These are phyloP conservation scores for Linum tenue DNA, from an alignment of 345 rosid species.

Conservation along the genomic window DNA sequence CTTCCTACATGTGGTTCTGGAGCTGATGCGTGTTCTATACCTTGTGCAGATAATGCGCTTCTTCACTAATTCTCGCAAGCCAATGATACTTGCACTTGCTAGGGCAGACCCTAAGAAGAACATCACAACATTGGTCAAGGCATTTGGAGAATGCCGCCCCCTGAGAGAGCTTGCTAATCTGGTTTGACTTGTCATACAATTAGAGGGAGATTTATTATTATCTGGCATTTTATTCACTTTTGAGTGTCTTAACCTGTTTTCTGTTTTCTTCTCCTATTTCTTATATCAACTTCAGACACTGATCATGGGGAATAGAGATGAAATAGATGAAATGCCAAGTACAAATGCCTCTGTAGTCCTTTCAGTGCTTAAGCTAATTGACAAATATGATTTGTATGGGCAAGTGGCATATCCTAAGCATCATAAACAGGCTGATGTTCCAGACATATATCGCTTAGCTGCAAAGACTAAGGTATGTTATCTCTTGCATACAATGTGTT, in stretches of 20 bases:
- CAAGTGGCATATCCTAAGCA: conserved; percentile 99
- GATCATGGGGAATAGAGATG: conserved; percentile 98
- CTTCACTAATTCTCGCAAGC: conserved; percentile 88
- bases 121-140: conserved; percentile 89
- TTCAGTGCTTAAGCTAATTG: conserved; percentile 91
- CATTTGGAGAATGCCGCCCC: conserved; percentile 98
- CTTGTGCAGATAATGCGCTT: conserved; percentile 93
- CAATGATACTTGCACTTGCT: conserved; percentile 97
- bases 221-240: conserved; percentile 7
- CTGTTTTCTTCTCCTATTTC: conserved; percentile 10
- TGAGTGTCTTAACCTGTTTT: conserved; percentile 13
- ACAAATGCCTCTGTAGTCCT: conserved; percentile 90
- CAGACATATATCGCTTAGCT: conserved; percentile 91
- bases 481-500: not conserved
- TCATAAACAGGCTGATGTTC: conserved; percentile 96
- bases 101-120: conserved; percentile 99
- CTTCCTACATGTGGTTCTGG: not conserved
- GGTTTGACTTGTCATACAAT: conserved; percentile 36
- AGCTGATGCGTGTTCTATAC: conserved; percentile 10
- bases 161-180: conserved; percentile 94
- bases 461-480: conserved; percentile 87
- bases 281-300: conserved; percentile 44
- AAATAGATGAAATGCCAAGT: conserved; percentile 96
- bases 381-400: conserved; percentile 95
- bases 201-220: conserved; percentile 5